Base-by-base conservation (phyloP, 192 early-diverging fungal species). In the Umbelopsis vinacea region DNA sequence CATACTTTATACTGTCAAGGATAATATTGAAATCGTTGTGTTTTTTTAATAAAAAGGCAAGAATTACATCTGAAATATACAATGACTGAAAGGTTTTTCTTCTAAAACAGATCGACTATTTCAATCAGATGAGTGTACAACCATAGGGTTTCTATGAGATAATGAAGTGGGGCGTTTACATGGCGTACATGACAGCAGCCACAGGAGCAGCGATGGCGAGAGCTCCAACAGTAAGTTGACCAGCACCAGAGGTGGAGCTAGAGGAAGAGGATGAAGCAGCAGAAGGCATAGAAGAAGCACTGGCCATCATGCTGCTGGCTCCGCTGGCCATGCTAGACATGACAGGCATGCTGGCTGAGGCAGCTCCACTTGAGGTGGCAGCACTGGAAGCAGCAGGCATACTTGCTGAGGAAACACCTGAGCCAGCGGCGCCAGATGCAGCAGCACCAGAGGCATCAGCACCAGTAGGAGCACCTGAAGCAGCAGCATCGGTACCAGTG, bases 121-220 rank as follows among this genome's bases (percentile, higher is more conserved):
- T 63, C 57, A 63, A 63, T 63, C 57, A 63, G 57, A 63, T 29
- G 17, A 63, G 37, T 63, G 26, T 63, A 63, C 57, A 63, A 63
- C 26, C 57, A 63, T 63, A 63, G 57, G n/a, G 57, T 29, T 63
- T 63, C 57, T 63, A 63, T 63, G 57, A 63, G 26, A 37, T 29
- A 63, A 63, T 19, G 26, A 33, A 37, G 26, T 7, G 3, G 35
- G 12, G 15, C 17, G 57, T 63, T 26, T 63, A 63, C 29, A 63
- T 17, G 35, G 33, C 57, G 15, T 37, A 37, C 5, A 63, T 22
- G 57, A 26, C 57, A 19, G 57, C 57, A 19, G 57, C 57, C 24
- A 63, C 33, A 29, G 57, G 57, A 17, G 33, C 57, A 17, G 57
- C 57, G 29, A 63, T 29, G 19, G 57, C 57, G 19, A 63, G 26